Percentiles rank a stretch among this genome's conserved stretches.
These are phyloP conservation scores for Scutellaria barbata DNA, from an alignment of 257 asterid genomes.

Conservation along the genomic window DNA sequence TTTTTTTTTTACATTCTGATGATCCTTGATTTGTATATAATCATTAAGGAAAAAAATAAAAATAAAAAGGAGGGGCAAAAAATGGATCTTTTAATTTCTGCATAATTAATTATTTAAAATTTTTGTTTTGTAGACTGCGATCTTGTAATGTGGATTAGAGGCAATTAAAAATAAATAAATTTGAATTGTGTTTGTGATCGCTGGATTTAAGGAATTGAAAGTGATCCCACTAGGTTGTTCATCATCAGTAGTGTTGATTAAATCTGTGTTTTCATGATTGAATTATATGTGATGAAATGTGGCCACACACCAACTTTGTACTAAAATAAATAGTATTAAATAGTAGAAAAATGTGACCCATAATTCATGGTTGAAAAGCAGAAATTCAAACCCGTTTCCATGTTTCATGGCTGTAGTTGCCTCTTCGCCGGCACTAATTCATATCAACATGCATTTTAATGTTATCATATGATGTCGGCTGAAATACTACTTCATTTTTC, in stretches of 20 bases:
- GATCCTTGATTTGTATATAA: slow-evolving; percentile 43
- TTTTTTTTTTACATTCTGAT: not conserved
- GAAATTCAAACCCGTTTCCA: slow-evolving; percentile 42
- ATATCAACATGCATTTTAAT: slow-evolving; percentile 21
- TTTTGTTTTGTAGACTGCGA: not conserved
- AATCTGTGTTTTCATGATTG: not conserved
- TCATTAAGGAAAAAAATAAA: slow-evolving; percentile 34
- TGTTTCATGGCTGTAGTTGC: slow-evolving; percentile 52
- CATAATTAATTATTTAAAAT: not conserved
- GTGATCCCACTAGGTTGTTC: slow-evolving; percentile 35
- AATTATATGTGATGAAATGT: slow-evolving; percentile 22
- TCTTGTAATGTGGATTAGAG: slow-evolving; percentile 28
- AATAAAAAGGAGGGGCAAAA: not conserved
- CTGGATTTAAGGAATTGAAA: not conserved
- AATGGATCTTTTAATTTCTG: not conserved
- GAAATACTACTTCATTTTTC: not conserved
- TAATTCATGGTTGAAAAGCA: slow-evolving; percentile 40
- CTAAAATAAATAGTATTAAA: slow-evolving; percentile 5
- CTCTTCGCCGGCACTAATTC: slow-evolving; percentile 46
- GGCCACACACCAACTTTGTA: slow-evolving; percentile 26
- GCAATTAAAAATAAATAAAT: not conserved
- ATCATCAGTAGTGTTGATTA: not conserved
- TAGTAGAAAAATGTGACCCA: slow-evolving; percentile 30
- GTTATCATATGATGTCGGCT: slow-evolving; percentile 18
- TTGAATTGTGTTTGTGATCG: not conserved